Base-by-base conservation (phyloP, 148 eudicot genomes). In the Chenopodium berlandieri region DNA sequence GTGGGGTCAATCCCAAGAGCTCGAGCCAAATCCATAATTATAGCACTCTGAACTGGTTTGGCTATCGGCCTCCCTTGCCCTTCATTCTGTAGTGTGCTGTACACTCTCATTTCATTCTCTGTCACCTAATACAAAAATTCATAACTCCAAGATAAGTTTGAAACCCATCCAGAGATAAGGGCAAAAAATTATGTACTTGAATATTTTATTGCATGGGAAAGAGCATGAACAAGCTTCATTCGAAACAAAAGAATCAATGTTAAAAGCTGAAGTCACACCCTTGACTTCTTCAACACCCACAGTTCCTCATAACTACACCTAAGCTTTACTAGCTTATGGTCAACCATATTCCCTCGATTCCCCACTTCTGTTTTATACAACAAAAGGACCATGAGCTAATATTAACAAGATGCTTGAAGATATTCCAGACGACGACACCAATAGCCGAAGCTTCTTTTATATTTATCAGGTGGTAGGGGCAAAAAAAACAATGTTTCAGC, bases 21-120 rank as follows among this genome's bases (percentile, higher is more conserved):
- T 81, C 94, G 88, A 79, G 94, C 92, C 77, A 91, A 88, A 85
- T 91, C 94, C 92, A 91, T 87, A 13, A 88, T 82, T 66, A 91
- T 88, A 66, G 91, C 92, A 78, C 90, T 88, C 76, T 91, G 94
- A 65, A 91, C 89, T 73, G 88, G 85, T 85, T 86, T 90, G 60
- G 87, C 89, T 4, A 80, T 86, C 44, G 84, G 85, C 82, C 85
- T 85, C 67, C 92, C 94, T 82, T 78, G 80, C 50, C 91, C 92
- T 82, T 90, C 94, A 82, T 77, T 88, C 65, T 87, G 90, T 67
- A 91, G 79, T 25, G 88, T 88, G 58, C 83, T 80, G 78, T 82
- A 78, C 44, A 89, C 90, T 75, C 91, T 88, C 75, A 82, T 88
- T 74, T 91, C 94, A 75, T 86, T 91, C 84, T 90, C 92, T 23